Base-by-base conservation (phyloP, 176 grass and related monocot genomes). In the Musa acuminata region DNA sequence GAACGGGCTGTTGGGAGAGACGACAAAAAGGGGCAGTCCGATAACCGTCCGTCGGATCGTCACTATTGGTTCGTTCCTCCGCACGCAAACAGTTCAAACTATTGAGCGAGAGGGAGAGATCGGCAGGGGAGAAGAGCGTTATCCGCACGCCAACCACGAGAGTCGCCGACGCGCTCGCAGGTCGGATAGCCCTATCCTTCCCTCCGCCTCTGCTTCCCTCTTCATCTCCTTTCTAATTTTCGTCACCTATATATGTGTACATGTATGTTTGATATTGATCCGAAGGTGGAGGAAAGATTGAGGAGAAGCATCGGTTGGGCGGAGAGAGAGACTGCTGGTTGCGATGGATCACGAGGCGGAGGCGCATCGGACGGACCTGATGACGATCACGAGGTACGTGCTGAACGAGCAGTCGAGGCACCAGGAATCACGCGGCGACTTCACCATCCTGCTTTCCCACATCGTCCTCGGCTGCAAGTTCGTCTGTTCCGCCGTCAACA, bases 401-500 rank as follows among this genome's bases (percentile, higher is more conserved):
- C 84, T 99, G 21, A 99, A 91, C 88, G 95, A 99, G 88, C 95
- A 99, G 82, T 84, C 86, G 82, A 73, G 78, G 84, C 25, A 83
- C 66, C 84, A 84, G 8, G 91, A 99, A 83, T 86, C 95, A 14
- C 82, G 88, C 63, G 95, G 95, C 49, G 95, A 99, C 84, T 88
- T 99, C 80, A 86, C 84, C 82, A 99, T 99, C 91, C 95, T 99
- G 60, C 88, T 99, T 80, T 90, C 83, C 13, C 86, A 99, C 88
- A 99, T 99, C 91, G 91, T 99, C 79, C 78, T 99, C 81, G 95
- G 95, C 13, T 99, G 95, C 88, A 99, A 99, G 89, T 99, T 99
- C 80, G 95, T 99, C 72, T 87, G 90, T 67, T 85, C 88, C 57
- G 83, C 95, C 73, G 95, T 99, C 81, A 99, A 91, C 88, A 99